Percentiles rank a stretch among this genome's conserved stretches.
Conservation (phyloP, 2,329 filamentous ascomycete genomes). For the Fusarium oligoseptatum region DNA sequence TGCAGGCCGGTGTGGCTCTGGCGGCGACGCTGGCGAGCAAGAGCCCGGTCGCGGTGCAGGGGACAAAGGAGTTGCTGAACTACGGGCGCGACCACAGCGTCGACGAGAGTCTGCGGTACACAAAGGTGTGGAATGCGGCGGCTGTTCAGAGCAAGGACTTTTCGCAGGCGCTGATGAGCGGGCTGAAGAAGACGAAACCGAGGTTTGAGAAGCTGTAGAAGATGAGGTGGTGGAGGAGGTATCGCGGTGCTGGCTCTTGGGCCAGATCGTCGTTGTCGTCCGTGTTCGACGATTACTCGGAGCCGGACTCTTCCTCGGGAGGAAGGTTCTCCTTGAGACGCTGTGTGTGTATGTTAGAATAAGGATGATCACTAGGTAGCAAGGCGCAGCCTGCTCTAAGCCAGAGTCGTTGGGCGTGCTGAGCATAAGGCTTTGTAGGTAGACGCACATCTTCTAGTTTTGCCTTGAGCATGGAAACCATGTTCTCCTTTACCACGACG, state of each 20-base stretch:
- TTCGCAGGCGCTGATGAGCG: conserved; percentile 78
- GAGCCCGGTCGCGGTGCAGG: conserved; percentile 88
- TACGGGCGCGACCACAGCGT: conserved; percentile 83
- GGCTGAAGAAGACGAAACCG: conserved; percentile 82
- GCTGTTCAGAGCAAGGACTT: conserved; percentile 87
- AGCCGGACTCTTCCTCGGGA: conserved; percentile 65
- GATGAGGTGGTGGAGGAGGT: neutral
- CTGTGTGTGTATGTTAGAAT: conserved; percentile 47
- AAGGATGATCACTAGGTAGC: neutral
- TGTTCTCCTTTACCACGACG: conserved; percentile 80
- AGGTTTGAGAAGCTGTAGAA: conserved; percentile 85
- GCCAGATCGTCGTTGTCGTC: neutral
- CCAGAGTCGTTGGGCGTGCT: neutral
- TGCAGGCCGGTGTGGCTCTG: conserved; percentile 73
- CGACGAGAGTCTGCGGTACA: conserved; percentile 85
- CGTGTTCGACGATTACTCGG: conserved; percentile 52
- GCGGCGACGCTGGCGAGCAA: conserved; percentile 79
- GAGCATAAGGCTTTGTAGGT: neutral
- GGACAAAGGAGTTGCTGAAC: conserved; percentile 89
- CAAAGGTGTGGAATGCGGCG: conserved; percentile 87
- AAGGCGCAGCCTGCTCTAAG: neutral
- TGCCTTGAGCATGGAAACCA: conserved; percentile 75
- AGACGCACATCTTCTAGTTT: conserved; percentile 76
- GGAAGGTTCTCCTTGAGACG: conserved; percentile 66
- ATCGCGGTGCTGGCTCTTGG: neutral